Evolutionary conservation across 2,329 filamentous ascomycete genomes (phyloP).

Genomic region (Fusarium solani-melongenae): DNA sequence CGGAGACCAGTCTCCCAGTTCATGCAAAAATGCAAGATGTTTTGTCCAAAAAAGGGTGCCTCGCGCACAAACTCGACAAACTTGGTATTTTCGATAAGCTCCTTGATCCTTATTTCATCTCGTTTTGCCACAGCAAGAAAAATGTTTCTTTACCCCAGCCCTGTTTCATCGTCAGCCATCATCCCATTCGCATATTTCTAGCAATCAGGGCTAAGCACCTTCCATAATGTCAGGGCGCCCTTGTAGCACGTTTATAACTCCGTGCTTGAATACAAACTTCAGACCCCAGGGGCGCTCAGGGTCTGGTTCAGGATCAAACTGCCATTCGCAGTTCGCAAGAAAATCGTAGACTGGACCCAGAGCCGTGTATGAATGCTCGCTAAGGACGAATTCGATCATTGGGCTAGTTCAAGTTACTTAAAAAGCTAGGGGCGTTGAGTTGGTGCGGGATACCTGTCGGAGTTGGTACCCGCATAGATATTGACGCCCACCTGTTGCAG

Average conservation of each 20-base stretch:
- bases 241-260: background rate
- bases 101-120: background rate
- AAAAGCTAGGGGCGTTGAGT: background rate
- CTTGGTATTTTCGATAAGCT: background rate
- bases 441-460: background rate
- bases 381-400: background rate
- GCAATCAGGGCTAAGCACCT: background rate
- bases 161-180: background rate
- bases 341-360: background rate
- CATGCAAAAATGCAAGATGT: background rate
- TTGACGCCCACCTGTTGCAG: background rate
- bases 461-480: background rate
- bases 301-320: background rate
- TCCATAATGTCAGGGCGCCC: background rate
- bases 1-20: background rate
- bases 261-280: rapidly evolving
- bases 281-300: background rate
- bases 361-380: no score
- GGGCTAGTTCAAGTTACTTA: background rate
- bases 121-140: background rate
- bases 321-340: background rate
- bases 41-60: background rate
- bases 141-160: background rate
- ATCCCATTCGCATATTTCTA: no score
- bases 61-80: background rate